Evolutionary conservation across 2,329 filamentous ascomycete genomes (phyloP).

Genomic region (Colletotrichum musicola): DNA sequence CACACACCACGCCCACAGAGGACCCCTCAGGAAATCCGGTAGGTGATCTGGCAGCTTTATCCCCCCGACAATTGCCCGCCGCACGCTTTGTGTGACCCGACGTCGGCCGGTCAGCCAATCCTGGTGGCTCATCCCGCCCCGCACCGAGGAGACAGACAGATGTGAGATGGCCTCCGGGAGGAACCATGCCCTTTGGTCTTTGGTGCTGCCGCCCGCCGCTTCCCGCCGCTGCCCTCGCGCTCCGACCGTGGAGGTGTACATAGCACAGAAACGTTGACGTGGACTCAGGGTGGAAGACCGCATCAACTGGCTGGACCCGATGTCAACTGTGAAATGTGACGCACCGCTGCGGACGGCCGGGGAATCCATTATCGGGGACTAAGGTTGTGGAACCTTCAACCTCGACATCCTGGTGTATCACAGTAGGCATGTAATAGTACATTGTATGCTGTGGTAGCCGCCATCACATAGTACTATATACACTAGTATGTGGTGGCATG

Average conservation of each 20-base stretch:
- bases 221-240: background rate
- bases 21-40: constrained; percentile 26
- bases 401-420: background rate
- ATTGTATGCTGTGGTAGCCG: background rate
- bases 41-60: background rate
- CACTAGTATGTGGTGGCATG: background rate
- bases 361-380: constrained; percentile 12
- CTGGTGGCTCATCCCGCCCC: background rate
- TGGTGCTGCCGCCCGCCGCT: background rate
- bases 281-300: background rate
- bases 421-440: background rate
- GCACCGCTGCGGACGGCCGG: constrained; percentile 19
- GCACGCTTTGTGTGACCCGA: constrained; percentile 9
- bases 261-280: background rate
- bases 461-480: constrained; percentile 14
- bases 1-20: constrained; percentile 12
- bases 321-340: constrained; percentile 23
- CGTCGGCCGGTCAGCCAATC: constrained; percentile 15
- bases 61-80: constrained; percentile 18
- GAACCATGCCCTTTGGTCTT: too few relatives aligned
- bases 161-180: background rate
- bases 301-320: background rate
- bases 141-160: background rate
- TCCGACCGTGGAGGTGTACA: background rate
- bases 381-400: constrained; percentile 24